phyloP scores from a whole-genome alignment of 164 flowering plant genomes.

The Vitis rotundifolia region DNA sequence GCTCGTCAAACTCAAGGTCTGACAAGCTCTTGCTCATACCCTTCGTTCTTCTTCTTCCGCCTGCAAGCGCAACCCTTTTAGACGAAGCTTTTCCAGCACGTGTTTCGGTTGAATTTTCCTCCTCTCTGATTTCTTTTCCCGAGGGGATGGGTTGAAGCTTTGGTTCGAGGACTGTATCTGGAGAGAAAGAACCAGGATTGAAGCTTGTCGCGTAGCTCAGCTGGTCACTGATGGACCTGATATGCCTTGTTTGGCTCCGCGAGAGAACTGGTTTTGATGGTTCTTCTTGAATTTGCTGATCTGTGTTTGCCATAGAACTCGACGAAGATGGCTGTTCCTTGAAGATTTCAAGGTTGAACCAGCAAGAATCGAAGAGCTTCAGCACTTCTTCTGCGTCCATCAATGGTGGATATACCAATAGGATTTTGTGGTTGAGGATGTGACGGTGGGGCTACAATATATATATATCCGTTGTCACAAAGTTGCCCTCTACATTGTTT shows the following conservation, averaged over 20 bases:
- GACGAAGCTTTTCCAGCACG: neutral
- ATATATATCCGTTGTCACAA: neutral
- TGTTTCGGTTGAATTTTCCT: slow-evolving; percentile 3
- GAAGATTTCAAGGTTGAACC: slow-evolving; percentile 42
- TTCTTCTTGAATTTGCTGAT: slow-evolving; percentile 10
- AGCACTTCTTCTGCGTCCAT: slow-evolving; percentile 45
- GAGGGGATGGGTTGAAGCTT: slow-evolving; percentile 55
- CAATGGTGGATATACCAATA: slow-evolving; percentile 10
- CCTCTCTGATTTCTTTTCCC: slow-evolving; percentile 33
- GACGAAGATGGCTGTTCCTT: slow-evolving; percentile 8
- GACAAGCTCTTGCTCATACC: slow-evolving; percentile 63
- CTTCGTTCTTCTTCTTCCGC: slow-evolving; percentile 23
- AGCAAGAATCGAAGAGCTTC: slow-evolving; percentile 43
- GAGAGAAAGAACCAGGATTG: slow-evolving; percentile 14
- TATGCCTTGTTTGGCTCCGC: slow-evolving; percentile 25
- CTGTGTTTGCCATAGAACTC: slow-evolving; percentile 14
- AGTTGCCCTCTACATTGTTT: slow-evolving; percentile 3
- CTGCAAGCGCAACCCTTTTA: neutral
- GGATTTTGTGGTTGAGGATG: neutral
- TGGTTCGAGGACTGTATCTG: slow-evolving; percentile 35
- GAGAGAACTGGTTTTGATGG: slow-evolving; percentile 12
- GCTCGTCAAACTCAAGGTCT: slow-evolving; percentile 76
- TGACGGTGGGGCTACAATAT: neutral
- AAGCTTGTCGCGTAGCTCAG: slow-evolving; percentile 27
- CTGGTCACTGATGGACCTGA: slow-evolving; percentile 47